Evolutionary conservation across 1,284 basidiomycete genomes (phyloP).

Genomic region (Apiotrichum montevideense): DNA sequence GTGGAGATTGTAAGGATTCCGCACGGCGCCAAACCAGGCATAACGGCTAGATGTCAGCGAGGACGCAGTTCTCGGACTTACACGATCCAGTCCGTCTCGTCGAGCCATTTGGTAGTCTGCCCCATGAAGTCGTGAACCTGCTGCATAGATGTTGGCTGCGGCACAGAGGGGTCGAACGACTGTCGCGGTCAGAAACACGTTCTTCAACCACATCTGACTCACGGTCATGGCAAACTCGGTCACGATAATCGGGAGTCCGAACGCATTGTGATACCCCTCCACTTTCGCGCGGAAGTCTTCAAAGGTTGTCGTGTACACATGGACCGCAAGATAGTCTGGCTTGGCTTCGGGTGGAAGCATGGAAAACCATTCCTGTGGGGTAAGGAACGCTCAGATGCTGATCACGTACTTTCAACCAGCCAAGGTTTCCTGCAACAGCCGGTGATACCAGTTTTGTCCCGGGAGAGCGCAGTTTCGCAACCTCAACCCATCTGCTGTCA

Average conservation of each 20-base stretch:
- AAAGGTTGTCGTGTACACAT: conserved; percentile 43
- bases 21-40: conserved; percentile 14
- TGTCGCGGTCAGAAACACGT: too few relatives aligned
- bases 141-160: too few relatives aligned
- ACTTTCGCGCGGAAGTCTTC: conserved; percentile 28
- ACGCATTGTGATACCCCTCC: conserved; percentile 21
- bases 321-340: conserved; percentile 36
- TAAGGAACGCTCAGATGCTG: accelerated
- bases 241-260: conserved; percentile 34
- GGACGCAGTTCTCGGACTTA: too few relatives aligned
- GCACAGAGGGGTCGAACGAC: too few relatives aligned
- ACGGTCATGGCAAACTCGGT: conserved; percentile 43
- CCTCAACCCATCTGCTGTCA: conserved; percentile 26
- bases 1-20: conserved; percentile 20
- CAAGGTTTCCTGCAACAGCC: conserved; percentile 28
- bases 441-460: conserved; percentile 34
- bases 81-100: too few relatives aligned
- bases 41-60: conserved; percentile 5
- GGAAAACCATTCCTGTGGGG: conserved; percentile 17
- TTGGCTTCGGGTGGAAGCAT: conserved; percentile 21
- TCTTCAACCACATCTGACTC: not conserved
- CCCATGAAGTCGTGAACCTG: too few relatives aligned
- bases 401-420: conserved; percentile 34
- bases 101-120: too few relatives aligned
- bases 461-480: conserved; percentile 24